phyloP scores from a whole-genome alignment of 192 early-diverging fungal species.

The Podila horticola region DNA sequence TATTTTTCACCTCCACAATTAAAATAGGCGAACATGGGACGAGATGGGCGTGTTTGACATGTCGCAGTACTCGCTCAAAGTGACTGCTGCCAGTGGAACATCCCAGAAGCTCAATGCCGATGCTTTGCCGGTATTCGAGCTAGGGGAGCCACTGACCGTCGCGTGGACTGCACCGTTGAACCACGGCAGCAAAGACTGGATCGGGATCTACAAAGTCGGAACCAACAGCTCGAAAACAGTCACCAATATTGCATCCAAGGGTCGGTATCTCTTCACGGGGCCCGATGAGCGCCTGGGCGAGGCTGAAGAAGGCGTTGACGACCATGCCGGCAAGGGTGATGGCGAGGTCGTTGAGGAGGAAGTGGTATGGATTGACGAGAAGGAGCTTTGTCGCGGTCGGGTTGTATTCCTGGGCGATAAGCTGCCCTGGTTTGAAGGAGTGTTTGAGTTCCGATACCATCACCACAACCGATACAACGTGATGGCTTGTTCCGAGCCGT shows the following conservation, averaged over 20 bases:
- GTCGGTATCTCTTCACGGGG: constrained; percentile 74
- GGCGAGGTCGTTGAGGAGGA: constrained; percentile 36
- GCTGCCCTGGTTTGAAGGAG: constrained; percentile 87
- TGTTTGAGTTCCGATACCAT: constrained; percentile 92
- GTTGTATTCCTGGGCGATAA: constrained; percentile 66
- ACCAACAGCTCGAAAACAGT: constrained; percentile 80
- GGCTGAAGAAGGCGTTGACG: constrained; percentile 57
- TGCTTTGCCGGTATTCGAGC: constrained; percentile 53
- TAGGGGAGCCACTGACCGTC: constrained; percentile 82
- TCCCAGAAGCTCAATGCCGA: constrained; percentile 3
- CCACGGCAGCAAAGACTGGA: constrained; percentile 87
- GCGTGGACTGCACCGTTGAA: constrained; percentile 76
- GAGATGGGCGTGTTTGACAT: constrained; percentile 56
- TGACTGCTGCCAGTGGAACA: background rate
- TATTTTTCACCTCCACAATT: background rate
- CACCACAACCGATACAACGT: constrained; percentile 87
- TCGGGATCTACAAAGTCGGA: constrained; percentile 87
- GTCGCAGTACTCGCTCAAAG: constrained; percentile 52
- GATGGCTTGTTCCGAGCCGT: constrained; percentile 77
- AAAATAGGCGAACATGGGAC: constrained; percentile 42
- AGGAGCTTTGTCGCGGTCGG: constrained; percentile 40
- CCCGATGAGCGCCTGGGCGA: constrained; percentile 53
- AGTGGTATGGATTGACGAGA: constrained; percentile 36
- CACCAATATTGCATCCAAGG: constrained; percentile 79
- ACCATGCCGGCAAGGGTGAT: constrained; percentile 54